These are phyloP conservation scores for Alternaria angustiovoidea DNA, from an alignment of 2,329 filamentous ascomycete genomes.

Conservation along the genomic window DNA sequence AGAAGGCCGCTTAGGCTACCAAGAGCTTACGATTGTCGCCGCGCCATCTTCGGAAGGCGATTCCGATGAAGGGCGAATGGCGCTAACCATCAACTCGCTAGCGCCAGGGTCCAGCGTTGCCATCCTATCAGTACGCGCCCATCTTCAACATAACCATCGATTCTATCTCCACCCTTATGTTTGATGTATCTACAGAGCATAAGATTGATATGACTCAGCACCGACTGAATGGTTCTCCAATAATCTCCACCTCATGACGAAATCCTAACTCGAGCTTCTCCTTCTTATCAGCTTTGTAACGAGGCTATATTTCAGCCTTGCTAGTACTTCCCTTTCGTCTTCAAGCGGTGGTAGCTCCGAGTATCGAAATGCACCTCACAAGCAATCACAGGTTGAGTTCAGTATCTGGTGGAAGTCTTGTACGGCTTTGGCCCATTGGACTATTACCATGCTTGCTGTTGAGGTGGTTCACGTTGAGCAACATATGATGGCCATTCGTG, in stretches of 20 bases:
- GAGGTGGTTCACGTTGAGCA: too few relatives aligned
- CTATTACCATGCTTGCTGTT: too few relatives aligned
- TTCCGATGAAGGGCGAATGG: neutral
- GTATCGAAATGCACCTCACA: neutral
- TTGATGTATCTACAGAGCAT: neutral
- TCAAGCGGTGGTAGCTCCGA: neutral
- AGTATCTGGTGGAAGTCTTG: neutral
- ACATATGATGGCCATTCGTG: too few relatives aligned
- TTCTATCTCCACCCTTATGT: neutral
- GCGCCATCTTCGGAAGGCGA: conserved; percentile 18
- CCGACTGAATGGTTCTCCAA: neutral
- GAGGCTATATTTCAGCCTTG: neutral
- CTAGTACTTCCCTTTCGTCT: too few relatives aligned
- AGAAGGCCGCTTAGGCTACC: conserved; percentile 23
- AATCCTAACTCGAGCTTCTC: neutral
- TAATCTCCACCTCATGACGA: neutral
- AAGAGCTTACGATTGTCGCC: conserved; percentile 22
- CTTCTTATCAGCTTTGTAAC: too few relatives aligned
- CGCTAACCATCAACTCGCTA: neutral
- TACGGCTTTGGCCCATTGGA: too few relatives aligned
- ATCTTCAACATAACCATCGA: neutral
- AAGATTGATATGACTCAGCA: too few relatives aligned
- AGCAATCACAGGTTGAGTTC: neutral
- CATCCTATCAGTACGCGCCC: neutral
- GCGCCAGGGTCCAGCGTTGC: conserved; percentile 17